Evolutionary conservation across 371 early-diverging fungal species (phyloP), one percentile per base, ranked within the genome.

Genomic region (Syncephalis plumigaleata): DNA sequence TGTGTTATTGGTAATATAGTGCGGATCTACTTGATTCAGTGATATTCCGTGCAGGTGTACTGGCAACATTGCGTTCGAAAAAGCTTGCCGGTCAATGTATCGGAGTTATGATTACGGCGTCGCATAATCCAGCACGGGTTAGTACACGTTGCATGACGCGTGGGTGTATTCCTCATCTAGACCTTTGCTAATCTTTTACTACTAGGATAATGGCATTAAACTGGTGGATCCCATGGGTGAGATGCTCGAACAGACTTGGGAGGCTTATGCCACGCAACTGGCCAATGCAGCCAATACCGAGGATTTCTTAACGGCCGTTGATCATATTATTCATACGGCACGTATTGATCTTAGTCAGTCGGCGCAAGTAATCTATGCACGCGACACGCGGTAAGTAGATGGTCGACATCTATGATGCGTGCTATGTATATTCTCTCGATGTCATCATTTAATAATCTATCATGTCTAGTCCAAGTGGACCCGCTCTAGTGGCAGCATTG

Each of bases 61-160:
- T 98, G 51, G 95, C 96, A 15, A 77, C 79, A 20, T 67, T 98
- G 42, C 80, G 98, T 46, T 92, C 94, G 16, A 81, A 86, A 55
- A 78, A 75, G 55, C 70, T 88, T 45, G 66, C 76, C 46, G 91
- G 95, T 39, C 74, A 84, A 52, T 71, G 71, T 48, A 91, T 99
- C 51, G 99, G 99, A 53, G 80, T 93, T 38, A 97, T 98, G 97
- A 77, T 99, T 50, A 99, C 99, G 42, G 99, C 99, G 37, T 93
- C 94, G 31, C 99, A 99, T 69, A 99, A 99, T 66, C 89, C 93
- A 46, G 91, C 73, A 53, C 70, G 72, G 55, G 89, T 86, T 67
- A 56, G 45, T 9, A 26, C n/a, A 39, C 45, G 18, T 38, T 37
- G n/a, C n/a, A n/a, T n/a, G n/a, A 18, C 40, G 21, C 9, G 22